These are phyloP conservation scores for Selenicereus undatus DNA, from an alignment of 148 eudicot genomes.

Conservation along the genomic window DNA sequence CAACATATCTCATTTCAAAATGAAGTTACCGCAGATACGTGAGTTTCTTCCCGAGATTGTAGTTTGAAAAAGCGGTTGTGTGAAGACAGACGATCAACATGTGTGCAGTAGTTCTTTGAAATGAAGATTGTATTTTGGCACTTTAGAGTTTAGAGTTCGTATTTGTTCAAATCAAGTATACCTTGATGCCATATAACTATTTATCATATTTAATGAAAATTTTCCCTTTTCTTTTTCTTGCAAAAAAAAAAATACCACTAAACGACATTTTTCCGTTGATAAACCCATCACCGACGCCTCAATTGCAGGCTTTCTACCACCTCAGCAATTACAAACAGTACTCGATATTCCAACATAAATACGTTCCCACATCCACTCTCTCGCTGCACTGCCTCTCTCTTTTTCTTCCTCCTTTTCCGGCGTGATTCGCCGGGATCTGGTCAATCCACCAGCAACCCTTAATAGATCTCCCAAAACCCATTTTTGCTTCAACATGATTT, in stretches of 20 bases:
- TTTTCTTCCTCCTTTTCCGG: conserved; percentile 20
- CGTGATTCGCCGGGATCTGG: conserved; percentile 25
- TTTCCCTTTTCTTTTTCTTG: too few species aligned
- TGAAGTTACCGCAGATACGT: too few species aligned
- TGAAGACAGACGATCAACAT: too few species aligned
- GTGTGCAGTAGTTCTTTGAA: too few species aligned
- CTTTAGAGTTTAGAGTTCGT: too few species aligned
- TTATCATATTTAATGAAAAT: too few species aligned
- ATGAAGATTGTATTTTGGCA: too few species aligned
- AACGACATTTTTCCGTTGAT: not conserved
- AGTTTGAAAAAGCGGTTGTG: too few species aligned
- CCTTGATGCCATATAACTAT: too few species aligned
- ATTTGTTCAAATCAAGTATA: too few species aligned
- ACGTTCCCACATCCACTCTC: not conserved
- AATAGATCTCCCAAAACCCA: conserved; percentile 8
- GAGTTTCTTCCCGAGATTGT: too few species aligned
- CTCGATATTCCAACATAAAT: conserved; percentile 14
- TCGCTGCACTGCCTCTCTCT: not conserved
- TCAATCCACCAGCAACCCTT: conserved; percentile 19
- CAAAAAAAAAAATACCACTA: not conserved
- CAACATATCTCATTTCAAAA: too few species aligned
- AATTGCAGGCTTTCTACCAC: conserved; percentile 17
- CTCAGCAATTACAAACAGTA: not conserved
- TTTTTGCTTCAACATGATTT: not conserved
- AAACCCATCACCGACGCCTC: conserved; percentile 37